phyloP scores from a whole-genome alignment of 768 basidiomycete species.

The Leccinum sublutescens region DNA sequence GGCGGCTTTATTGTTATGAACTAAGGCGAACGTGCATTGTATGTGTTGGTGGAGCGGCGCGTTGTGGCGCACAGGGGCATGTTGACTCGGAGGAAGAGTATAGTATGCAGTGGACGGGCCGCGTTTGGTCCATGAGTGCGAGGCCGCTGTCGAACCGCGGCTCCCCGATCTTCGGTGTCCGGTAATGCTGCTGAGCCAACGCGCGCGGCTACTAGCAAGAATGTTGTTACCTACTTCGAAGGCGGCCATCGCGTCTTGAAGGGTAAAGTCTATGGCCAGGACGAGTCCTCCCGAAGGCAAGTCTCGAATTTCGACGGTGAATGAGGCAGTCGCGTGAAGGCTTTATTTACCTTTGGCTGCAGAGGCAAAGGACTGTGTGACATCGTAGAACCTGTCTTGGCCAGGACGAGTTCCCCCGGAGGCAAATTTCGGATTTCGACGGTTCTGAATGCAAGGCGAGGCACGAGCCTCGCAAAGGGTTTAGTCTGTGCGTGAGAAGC shows the following conservation, averaged over 20 bases:
- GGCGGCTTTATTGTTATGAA: too few relatives aligned
- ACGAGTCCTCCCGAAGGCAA: constrained; percentile 64
- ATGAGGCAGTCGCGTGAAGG: constrained; percentile 2
- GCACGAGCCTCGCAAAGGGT: too few relatives aligned
- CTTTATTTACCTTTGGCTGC: constrained; percentile 54
- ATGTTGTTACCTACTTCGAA: constrained; percentile 60
- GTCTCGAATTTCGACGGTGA: constrained; percentile 39
- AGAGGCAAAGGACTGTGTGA: constrained; percentile 56
- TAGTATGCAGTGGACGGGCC: constrained; percentile 25
- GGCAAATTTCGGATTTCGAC: too few relatives aligned
- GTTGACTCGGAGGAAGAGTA: too few relatives aligned
- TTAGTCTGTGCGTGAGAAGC: too few relatives aligned
- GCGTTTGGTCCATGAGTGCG: constrained; percentile 39
- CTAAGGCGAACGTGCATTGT: too few relatives aligned
- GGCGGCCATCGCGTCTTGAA: constrained; percentile 92
- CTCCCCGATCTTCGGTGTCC: constrained; percentile 75
- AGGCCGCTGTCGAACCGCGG: constrained; percentile 87
- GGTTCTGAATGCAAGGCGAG: too few relatives aligned
- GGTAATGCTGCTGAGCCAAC: constrained; percentile 12
- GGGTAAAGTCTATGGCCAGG: constrained; percentile 64
- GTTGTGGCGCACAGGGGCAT: too few relatives aligned
- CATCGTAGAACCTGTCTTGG: constrained; percentile 37
- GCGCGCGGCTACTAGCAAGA: constrained; percentile 1
- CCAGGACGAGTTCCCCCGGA: too few relatives aligned
- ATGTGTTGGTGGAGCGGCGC: too few relatives aligned